Evolutionary conservation across 371 early-diverging fungal genomes (phyloP).

Genomic region (Mucor plumbeus): DNA sequence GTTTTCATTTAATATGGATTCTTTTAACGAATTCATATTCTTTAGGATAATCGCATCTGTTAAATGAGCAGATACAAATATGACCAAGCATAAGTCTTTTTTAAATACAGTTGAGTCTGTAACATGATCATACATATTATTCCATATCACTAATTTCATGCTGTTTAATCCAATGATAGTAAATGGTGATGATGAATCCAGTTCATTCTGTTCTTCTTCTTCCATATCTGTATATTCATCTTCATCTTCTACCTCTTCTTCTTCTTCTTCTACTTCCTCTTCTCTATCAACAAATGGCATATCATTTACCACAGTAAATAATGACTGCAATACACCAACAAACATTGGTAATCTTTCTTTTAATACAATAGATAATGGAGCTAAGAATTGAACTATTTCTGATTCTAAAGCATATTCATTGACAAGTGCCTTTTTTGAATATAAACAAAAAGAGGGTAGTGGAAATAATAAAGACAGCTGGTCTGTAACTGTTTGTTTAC

Average conservation of each 20-base stretch:
- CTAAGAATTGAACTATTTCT: conserved; percentile 33
- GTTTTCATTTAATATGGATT: conserved; percentile 3
- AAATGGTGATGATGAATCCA: conserved; percentile 6
- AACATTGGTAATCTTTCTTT: conserved; percentile 31
- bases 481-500: neutral
- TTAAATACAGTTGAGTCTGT: conserved; percentile 3
- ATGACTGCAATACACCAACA: conserved; percentile 33
- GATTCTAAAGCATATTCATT: conserved; percentile 30
- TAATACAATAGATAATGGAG: conserved; percentile 14
- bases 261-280: neutral
- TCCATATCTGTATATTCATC: conserved; percentile 16
- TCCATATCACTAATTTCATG: conserved; percentile 28
- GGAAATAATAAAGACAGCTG: conserved; percentile 7
- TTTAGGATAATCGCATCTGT: conserved; percentile 16
- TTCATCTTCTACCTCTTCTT: conserved; percentile 1
- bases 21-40: conserved; percentile 16
- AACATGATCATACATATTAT: conserved; percentile 16
- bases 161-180: conserved; percentile 27
- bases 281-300: conserved; percentile 13
- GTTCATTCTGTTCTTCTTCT: conserved; percentile 8
- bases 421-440: conserved; percentile 24
- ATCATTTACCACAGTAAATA: conserved; percentile 28
- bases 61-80: conserved; percentile 22
- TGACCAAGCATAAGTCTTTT: conserved; percentile 25
- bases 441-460: conserved; percentile 31